Conservation (phyloP, 805 yeast species). For the Kodamaea jinghongensis region DNA sequence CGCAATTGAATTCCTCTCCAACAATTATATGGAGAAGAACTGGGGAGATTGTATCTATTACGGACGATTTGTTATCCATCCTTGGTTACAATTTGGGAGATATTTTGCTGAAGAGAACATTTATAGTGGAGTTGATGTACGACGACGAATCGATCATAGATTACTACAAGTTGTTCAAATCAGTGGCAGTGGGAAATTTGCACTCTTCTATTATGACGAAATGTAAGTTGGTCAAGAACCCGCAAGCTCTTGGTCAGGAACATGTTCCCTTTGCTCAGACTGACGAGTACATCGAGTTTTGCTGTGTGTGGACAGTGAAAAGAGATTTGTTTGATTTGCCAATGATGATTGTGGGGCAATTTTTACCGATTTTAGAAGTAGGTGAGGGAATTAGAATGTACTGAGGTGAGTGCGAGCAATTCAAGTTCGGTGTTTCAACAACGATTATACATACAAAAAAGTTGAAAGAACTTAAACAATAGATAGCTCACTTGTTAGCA, state of each 20-base stretch:
- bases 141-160: conserved; percentile 72
- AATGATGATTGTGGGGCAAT: conserved; percentile 79
- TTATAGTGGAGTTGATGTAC: conserved; percentile 73
- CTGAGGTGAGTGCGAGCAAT: conserved; percentile 13
- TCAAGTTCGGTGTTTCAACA: too few species aligned
- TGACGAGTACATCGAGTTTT: conserved; percentile 50
- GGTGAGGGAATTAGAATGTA: conserved; percentile 34
- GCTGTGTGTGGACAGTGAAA: conserved; percentile 83
- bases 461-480: too few species aligned
- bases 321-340: conserved; percentile 83
- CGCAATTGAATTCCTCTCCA: conserved; percentile 64
- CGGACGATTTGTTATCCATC: conserved; percentile 68
- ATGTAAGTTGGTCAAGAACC: conserved; percentile 44
- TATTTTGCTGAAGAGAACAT: conserved; percentile 55
- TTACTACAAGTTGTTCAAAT: conserved; percentile 69
- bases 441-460: too few species aligned
- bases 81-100: conserved; percentile 63
- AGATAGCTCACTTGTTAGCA: too few species aligned
- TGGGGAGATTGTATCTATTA: conserved; percentile 78
- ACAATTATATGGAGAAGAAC: conserved; percentile 84
- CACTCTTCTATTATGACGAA: conserved; percentile 51
- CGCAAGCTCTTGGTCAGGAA: conserved; percentile 7
- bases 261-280: conserved; percentile 10
- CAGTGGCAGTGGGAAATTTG: conserved; percentile 66
- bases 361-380: conserved; percentile 57